Conservation (phyloP, 73 alveolate genomes). For the Paraurostyla sp. region DNA sequence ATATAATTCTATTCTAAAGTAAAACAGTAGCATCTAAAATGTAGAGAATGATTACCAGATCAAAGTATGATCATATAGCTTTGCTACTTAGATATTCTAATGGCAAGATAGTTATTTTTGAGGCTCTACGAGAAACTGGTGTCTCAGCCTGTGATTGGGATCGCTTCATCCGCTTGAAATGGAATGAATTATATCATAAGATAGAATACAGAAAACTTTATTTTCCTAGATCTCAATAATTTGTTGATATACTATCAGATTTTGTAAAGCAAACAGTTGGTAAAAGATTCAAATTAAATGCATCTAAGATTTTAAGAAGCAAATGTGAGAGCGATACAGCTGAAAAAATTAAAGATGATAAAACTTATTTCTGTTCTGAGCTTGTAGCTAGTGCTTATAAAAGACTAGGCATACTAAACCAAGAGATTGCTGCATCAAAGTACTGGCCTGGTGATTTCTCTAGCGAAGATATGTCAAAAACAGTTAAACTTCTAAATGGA, state of each 20-base stretch:
- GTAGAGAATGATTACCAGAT: slow-evolving; percentile 81
- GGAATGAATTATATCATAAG: slow-evolving; percentile 41
- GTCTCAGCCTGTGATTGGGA: slow-evolving; percentile 62
- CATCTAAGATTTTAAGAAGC: slow-evolving; percentile 19
- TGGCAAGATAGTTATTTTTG: slow-evolving; percentile 78
- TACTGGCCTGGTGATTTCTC: slow-evolving; percentile 76
- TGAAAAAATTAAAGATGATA: not conserved
- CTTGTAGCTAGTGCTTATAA: slow-evolving; percentile 68
- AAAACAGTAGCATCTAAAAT: slow-evolving; percentile 70
- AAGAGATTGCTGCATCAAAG: slow-evolving; percentile 47
- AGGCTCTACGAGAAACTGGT: slow-evolving; percentile 77
- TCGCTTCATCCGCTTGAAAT: slow-evolving; percentile 14
- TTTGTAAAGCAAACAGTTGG: slow-evolving; percentile 56
- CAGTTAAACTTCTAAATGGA: slow-evolving; percentile 46
- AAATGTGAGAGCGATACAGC: not conserved
- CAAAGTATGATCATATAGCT: slow-evolving; percentile 93
- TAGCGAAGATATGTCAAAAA: not conserved
- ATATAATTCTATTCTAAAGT: slow-evolving; percentile 84
- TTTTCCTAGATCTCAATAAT: not conserved
- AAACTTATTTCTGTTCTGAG: slow-evolving; percentile 72
- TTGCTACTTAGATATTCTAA: slow-evolving; percentile 73
- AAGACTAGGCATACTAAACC: slow-evolving; percentile 55
- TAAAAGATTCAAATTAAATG: slow-evolving; percentile 37
- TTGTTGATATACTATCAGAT: not conserved
- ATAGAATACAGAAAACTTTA: slow-evolving; percentile 45